phyloP scores from a whole-genome alignment of 1,284 basidiomycete genomes.

The Sanghuangporus baumii region DNA sequence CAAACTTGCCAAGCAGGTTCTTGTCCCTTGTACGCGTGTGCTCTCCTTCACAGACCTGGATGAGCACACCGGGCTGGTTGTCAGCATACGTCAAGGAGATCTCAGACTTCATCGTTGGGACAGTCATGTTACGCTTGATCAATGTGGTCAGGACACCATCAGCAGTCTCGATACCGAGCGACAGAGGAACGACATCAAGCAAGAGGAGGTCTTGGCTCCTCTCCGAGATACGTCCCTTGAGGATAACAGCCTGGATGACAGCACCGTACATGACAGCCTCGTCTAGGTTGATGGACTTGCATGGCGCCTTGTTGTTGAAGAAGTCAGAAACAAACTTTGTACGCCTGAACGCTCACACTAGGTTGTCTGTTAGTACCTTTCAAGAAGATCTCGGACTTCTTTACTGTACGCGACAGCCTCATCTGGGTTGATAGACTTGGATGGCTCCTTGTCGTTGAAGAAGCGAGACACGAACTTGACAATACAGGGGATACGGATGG shows the following conservation, averaged over 20 bases:
- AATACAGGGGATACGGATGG: constrained; percentile 63
- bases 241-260: constrained; percentile 97
- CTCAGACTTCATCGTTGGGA: constrained; percentile 99
- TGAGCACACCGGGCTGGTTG: constrained; percentile 98
- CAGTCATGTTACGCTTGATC: constrained; percentile 98
- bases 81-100: constrained; percentile 99
- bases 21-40: constrained; percentile 99
- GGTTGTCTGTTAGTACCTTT: too few relatives aligned
- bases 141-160: constrained; percentile 98
- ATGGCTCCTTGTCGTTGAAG: constrained; percentile 97
- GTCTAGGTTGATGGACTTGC: constrained; percentile 98
- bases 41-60: constrained; percentile 99
- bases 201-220: constrained; percentile 96
- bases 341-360: too few relatives aligned
- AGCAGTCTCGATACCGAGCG: constrained; percentile 97
- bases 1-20: constrained; percentile 98
- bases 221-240: constrained; percentile 96
- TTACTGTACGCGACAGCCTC: constrained; percentile 84
- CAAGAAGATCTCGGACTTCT: too few relatives aligned
- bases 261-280: constrained; percentile 94
- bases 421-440: constrained; percentile 98
- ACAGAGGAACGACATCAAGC: constrained; percentile 95
- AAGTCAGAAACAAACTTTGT: constrained; percentile 81
- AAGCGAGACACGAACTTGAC: constrained; percentile 98
- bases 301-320: constrained; percentile 97